A percentile compares a stretch with the other conserved stretches of the same genome.
phyloP scores from a whole-genome alignment of 495 filamentous ascomycete species.

The Aspergillus leporis region DNA sequence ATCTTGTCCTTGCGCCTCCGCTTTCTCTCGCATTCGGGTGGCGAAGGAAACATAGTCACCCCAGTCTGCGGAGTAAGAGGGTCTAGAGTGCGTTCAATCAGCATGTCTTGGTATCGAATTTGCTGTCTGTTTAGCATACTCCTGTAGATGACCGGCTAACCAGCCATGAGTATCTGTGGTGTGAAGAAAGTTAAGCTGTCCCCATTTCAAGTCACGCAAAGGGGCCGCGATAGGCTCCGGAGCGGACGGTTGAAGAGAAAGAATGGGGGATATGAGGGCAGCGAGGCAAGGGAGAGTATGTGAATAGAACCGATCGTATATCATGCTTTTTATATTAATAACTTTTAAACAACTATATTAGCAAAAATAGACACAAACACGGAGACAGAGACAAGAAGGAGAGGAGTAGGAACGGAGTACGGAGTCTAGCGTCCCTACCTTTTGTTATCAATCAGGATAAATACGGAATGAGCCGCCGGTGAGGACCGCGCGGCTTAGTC shows the following conservation, averaged over 20 bases:
- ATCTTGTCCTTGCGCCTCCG: slow-evolving; percentile 76
- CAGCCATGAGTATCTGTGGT: slow-evolving; percentile 96
- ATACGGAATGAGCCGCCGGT: slow-evolving; percentile 44
- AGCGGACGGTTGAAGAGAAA: slow-evolving; percentile 69
- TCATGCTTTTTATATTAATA: background rate
- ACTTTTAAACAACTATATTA: background rate
- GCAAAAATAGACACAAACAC: too few relatives aligned
- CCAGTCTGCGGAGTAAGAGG: slow-evolving; percentile 93
- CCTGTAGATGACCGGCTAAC: slow-evolving; percentile 90
- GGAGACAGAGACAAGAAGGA: background rate
- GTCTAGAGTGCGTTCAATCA: slow-evolving; percentile 42
- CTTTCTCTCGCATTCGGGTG: slow-evolving; percentile 72
- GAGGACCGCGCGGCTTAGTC: slow-evolving; percentile 37
- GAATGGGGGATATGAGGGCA: slow-evolving; percentile 24
- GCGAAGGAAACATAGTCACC: slow-evolving; percentile 97
- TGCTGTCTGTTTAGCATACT: slow-evolving; percentile 49
- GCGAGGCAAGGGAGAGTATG: background rate
- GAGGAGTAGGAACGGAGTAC: background rate
- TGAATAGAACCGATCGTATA: background rate
- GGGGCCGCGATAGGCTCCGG: slow-evolving; percentile 76
- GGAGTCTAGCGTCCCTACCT: background rate
- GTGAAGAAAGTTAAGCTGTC: slow-evolving; percentile 89
- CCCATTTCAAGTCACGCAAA: slow-evolving; percentile 83
- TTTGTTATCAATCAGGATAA: background rate
- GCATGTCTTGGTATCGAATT: background rate